Conservation (phyloP, 805 yeast genomes). For the Kluyveromyces wickerhamii region DNA sequence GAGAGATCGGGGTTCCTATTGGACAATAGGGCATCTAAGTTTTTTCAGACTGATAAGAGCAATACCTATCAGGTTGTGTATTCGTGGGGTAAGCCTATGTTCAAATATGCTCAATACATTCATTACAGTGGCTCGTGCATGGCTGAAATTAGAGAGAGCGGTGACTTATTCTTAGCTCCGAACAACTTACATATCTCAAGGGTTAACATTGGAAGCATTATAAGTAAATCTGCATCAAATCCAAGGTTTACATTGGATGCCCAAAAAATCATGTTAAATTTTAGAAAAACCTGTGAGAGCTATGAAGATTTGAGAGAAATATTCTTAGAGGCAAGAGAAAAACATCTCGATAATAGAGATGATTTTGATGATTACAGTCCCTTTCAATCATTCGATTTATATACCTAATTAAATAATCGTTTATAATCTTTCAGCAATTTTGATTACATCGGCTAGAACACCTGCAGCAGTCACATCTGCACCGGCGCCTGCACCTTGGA, state of each 20-base stretch:
- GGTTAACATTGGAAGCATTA: slow-evolving; percentile 41
- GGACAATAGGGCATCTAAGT: slow-evolving; percentile 70
- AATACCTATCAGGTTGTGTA: slow-evolving; percentile 55
- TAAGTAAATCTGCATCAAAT: slow-evolving; percentile 26
- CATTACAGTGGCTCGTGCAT: slow-evolving; percentile 85
- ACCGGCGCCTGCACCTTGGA: slow-evolving; percentile 98
- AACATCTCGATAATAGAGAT: slow-evolving; percentile 34
- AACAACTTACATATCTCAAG: slow-evolving; percentile 78
- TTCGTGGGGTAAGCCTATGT: slow-evolving; percentile 87
- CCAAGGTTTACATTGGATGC: slow-evolving; percentile 46
- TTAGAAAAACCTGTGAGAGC: slow-evolving; percentile 54
- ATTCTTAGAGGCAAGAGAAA: slow-evolving; percentile 50
- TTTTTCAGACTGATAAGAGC: slow-evolving; percentile 36
- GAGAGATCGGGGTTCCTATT: slow-evolving; percentile 65
- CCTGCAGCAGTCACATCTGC: slow-evolving; percentile 77
- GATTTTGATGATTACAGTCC: slow-evolving; percentile 17
- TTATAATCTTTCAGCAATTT: slow-evolving; percentile 75
- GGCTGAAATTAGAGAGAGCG: slow-evolving; percentile 75
- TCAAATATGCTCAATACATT: slow-evolving; percentile 79
- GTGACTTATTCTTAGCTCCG: slow-evolving; percentile 76
- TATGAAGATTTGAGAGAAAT: slow-evolving; percentile 40
- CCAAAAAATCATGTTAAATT: slow-evolving; percentile 64
- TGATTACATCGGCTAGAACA: slow-evolving; percentile 87
- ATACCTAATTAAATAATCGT: slow-evolving; percentile 1
- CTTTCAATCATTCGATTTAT: slow-evolving; percentile 1